These are phyloP conservation scores for Mycena sanguinolenta DNA, from an alignment of 768 basidiomycete species.

Conservation along the genomic window DNA sequence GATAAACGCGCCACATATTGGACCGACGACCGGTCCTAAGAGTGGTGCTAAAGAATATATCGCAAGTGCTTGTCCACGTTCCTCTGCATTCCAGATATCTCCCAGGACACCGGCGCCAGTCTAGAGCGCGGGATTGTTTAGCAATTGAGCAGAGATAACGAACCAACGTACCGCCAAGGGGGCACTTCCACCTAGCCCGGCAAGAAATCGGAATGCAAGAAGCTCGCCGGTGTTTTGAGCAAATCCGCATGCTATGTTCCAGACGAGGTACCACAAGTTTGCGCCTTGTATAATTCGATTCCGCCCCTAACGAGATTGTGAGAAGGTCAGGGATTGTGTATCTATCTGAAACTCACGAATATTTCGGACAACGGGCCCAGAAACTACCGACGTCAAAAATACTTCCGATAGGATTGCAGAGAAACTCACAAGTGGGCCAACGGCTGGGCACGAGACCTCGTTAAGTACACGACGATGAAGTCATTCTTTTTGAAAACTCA, in stretches of 20 bases:
- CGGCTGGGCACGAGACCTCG: constrained; percentile 48
- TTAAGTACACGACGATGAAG: background rate
- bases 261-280: constrained; percentile 52
- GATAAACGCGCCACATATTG: constrained; percentile 67
- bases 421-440: constrained; percentile 62
- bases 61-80: constrained; percentile 74
- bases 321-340: background rate
- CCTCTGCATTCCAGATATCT: constrained; percentile 72
- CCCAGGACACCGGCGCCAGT: constrained; percentile 75
- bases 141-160: constrained; percentile 29
- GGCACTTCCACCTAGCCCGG: constrained; percentile 81
- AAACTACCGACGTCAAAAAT: constrained; percentile 43
- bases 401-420: background rate
- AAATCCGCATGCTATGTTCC: constrained; percentile 77
- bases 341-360: background rate
- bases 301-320: background rate
- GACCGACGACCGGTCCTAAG: constrained; percentile 75
- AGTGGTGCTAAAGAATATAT: constrained; percentile 76
- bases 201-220: constrained; percentile 76
- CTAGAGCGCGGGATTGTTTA: constrained; percentile 39
- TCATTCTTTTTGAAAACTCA: constrained; percentile 40
- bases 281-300: constrained; percentile 29
- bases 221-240: constrained; percentile 69
- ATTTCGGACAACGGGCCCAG: constrained; percentile 79
- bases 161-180: constrained; percentile 68